Evolutionary conservation across 2,329 filamentous ascomycete species (phyloP).

Genomic region (Seiridium unicorne): DNA sequence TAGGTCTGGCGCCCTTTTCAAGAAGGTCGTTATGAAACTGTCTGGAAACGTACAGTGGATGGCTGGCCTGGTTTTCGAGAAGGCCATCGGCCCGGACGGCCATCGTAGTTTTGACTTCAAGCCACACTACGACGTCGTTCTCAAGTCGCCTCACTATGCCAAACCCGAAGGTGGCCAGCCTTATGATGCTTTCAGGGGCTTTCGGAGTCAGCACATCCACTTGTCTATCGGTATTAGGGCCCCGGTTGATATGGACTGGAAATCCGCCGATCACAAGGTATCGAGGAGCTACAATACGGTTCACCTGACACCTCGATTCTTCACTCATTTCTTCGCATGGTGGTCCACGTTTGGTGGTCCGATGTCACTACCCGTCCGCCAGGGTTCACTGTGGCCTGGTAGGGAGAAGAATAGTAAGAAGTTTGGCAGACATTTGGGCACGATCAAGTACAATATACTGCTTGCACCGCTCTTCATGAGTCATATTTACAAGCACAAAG

Average conservation of each 20-base stretch:
- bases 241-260: constrained; percentile 84
- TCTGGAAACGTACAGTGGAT: constrained; percentile 95
- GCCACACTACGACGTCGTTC: constrained; percentile 86
- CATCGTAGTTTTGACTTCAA: constrained; percentile 82
- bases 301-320: constrained; percentile 91
- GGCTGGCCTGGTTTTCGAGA: constrained; percentile 88
- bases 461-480: constrained; percentile 91
- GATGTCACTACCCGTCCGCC: constrained; percentile 90
- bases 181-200: constrained; percentile 96
- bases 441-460: constrained; percentile 94
- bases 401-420: constrained; percentile 98
- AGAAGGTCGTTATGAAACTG: constrained; percentile 98
- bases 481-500: constrained; percentile 98
- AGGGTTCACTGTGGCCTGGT: constrained; percentile 87
- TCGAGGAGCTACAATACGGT: constrained; percentile 95
- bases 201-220: constrained; percentile 95
- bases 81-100: constrained; percentile 66
- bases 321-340: constrained; percentile 98
- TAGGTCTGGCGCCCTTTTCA: constrained; percentile 81
- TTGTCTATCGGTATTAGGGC: constrained; percentile 89
- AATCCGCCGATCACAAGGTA: constrained; percentile 68
- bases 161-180: constrained; percentile 53
- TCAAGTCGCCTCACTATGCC: constrained; percentile 77
- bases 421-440: constrained; percentile 94
- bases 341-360: constrained; percentile 95